Percentiles rank a stretch among this genome's conserved stretches.
Evolutionary conservation across 106 monocot species (phyloP).

Genomic region (Dioscorea zingiberensis): DNA sequence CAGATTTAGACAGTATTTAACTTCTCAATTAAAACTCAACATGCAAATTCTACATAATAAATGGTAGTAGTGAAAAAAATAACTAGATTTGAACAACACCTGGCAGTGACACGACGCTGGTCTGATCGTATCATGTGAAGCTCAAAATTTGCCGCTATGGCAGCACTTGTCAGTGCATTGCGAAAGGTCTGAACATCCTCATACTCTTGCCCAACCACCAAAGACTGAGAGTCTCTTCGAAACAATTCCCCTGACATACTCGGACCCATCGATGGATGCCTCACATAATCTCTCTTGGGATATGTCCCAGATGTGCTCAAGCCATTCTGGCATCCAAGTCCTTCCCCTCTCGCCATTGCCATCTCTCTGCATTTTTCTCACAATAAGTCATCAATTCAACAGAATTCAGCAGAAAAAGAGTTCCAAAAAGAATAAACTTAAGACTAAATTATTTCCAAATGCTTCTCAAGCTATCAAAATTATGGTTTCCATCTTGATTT

Average conservation of each 20-base stretch:
- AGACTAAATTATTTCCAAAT: too few species aligned
- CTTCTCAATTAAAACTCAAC: neutral
- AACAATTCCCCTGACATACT: slow-evolving; percentile 32
- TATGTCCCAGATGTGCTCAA: slow-evolving; percentile 9
- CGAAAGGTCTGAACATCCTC: slow-evolving; percentile 54
- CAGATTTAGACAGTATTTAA: too few species aligned
- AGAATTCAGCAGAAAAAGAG: too few species aligned
- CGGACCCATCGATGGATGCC: slow-evolving; percentile 1
- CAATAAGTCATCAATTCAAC: too few species aligned
- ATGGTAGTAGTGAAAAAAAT: neutral
- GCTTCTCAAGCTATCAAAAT: too few species aligned
- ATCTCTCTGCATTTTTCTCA: slow-evolving; percentile 19
- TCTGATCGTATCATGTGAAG: slow-evolving; percentile 59
- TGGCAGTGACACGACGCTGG: slow-evolving; percentile 57
- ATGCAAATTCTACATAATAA: neutral
- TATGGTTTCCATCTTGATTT: too few species aligned
- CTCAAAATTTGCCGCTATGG: slow-evolving; percentile 51
- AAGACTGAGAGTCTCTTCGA: slow-evolving; percentile 30
- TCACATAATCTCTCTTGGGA: slow-evolving; percentile 15
- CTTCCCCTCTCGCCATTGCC: neutral
- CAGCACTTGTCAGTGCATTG: slow-evolving; percentile 43
- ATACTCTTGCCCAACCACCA: slow-evolving; percentile 52
- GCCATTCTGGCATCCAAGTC: neutral
- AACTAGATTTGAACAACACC: slow-evolving; percentile 8
- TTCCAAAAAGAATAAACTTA: too few species aligned